Evolutionary conservation across 306 rosid species (phyloP), one percentile per base, ranked within the genome.

Genomic region (Sphenostylis stenocarpa): DNA sequence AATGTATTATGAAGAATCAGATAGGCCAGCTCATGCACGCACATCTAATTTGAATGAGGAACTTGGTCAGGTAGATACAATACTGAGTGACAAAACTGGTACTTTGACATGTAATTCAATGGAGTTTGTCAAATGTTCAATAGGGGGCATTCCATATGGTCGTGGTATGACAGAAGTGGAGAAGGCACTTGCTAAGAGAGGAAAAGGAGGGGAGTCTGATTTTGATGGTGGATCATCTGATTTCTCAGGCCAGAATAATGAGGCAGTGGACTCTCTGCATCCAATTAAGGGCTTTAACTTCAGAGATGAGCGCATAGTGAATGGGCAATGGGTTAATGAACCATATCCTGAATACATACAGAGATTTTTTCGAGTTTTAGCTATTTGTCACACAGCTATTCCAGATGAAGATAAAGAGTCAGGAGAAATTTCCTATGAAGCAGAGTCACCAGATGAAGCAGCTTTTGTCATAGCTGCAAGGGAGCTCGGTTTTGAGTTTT

Each of bases 391-490:
- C 77, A 91, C 98, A 7, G 96, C 93, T 38, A 76, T 93, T 84
- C 95, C 98, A 5, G 92, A 81, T 21, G 76, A 17, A 60, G 64
- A 88, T 82, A 67, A 85, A 38, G 81, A 69, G 26, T 55, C 86
- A 0, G 83, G 91, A 63, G 93, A 89, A 52, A 84, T 88, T 76
- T 79, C 89, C 19, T 93, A 93, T 38, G 96, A 89, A 82, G 96
- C 98, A 0, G 97, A 93, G 82, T 91, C 98, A 16, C 98, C 93
- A 4, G 98, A 93, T 84, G 98, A 93, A 85, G 97, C 97, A 6
- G 94, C 98, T 39, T 93, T 93, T 87, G 95, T 93, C 75, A 85
- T 91, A 81, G 97, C 98, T 67, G 96, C 97, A 29, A 89, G 78
- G 85, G 98, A 93, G 86, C 88, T 93, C 66, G 98, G 98, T 41